These are phyloP conservation scores for Gamarada debralockiae DNA, from an alignment of 495 filamentous ascomycete genomes.

Conservation along the genomic window DNA sequence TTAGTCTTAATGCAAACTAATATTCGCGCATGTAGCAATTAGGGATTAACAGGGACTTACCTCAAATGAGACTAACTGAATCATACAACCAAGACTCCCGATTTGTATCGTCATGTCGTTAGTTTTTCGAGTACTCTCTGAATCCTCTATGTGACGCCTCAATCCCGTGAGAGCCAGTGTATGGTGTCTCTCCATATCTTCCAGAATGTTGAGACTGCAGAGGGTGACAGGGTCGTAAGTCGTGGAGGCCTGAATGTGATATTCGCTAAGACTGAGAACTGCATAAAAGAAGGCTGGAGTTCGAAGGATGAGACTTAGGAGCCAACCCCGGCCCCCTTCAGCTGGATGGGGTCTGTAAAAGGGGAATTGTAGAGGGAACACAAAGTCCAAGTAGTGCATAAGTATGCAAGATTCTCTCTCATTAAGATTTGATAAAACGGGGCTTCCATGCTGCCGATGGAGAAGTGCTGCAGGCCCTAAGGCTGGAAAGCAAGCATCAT, in stretches of 20 bases:
- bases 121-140: not conserved
- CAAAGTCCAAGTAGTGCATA: constrained; percentile 6
- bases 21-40: not conserved
- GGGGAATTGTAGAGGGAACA: constrained; percentile 3
- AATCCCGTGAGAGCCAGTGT: not conserved
- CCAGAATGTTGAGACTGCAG: not conserved
- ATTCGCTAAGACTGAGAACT: constrained; percentile 1
- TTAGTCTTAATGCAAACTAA: not conserved
- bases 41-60: not conserved
- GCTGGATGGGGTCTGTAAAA: not conserved
- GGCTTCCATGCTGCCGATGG: no score
- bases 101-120: not conserved
- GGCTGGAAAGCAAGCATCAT: no score
- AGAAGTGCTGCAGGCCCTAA: no score
- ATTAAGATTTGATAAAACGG: no score
- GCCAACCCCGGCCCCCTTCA: constrained; percentile 7
- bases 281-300: constrained; percentile 1
- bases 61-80: not conserved
- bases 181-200: not conserved
- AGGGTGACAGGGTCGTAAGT: not conserved
- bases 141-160: not conserved
- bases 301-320: not conserved
- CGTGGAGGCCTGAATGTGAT: not conserved
- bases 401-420: not conserved
- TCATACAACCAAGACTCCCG: not conserved